Conservation (phyloP, 371 early-diverging fungal genomes). For the Mucor piriformis region DNA sequence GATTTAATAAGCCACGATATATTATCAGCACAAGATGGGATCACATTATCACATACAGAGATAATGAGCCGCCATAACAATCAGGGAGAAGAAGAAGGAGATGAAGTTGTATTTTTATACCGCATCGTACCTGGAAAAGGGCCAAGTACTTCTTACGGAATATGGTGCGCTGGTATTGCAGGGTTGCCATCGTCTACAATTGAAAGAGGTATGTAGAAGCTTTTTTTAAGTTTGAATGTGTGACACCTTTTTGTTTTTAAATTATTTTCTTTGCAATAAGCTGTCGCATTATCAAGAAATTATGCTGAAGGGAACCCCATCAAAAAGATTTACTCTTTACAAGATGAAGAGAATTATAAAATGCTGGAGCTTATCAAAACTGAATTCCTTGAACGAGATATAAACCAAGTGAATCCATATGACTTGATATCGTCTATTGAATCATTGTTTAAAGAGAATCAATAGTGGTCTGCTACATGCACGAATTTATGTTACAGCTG, state of each 20-base stretch:
- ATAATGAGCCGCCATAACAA: constrained; percentile 20
- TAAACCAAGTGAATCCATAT: constrained; percentile 3
- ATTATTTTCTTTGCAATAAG: constrained; percentile 6
- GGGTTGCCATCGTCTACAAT: constrained; percentile 49
- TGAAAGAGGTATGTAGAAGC: constrained; percentile 43
- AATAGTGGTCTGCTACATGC: neutral
- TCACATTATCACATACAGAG: constrained; percentile 35
- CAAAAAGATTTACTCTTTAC: constrained; percentile 2
- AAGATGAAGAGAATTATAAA: constrained; percentile 11
- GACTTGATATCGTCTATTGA: constrained; percentile 2
- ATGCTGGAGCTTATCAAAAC: neutral
- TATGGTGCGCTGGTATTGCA: constrained; percentile 64
- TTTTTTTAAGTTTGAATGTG: neutral
- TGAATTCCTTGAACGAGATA: constrained; percentile 9
- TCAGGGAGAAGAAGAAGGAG: constrained; percentile 5
- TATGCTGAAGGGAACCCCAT: constrained; percentile 3
- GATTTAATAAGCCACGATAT: constrained; percentile 5
- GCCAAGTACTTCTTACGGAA: constrained; percentile 46
- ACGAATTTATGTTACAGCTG: constrained; percentile 1
- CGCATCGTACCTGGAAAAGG: constrained; percentile 37
- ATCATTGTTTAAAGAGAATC: neutral
- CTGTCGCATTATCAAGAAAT: constrained; percentile 7
- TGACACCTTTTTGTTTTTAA: neutral
- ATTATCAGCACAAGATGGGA: constrained; percentile 5
- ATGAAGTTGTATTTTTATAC: constrained; percentile 60